These are phyloP conservation scores for Beauveria caledonica DNA, from an alignment of 2,329 filamentous ascomycete genomes.

Conservation along the genomic window DNA sequence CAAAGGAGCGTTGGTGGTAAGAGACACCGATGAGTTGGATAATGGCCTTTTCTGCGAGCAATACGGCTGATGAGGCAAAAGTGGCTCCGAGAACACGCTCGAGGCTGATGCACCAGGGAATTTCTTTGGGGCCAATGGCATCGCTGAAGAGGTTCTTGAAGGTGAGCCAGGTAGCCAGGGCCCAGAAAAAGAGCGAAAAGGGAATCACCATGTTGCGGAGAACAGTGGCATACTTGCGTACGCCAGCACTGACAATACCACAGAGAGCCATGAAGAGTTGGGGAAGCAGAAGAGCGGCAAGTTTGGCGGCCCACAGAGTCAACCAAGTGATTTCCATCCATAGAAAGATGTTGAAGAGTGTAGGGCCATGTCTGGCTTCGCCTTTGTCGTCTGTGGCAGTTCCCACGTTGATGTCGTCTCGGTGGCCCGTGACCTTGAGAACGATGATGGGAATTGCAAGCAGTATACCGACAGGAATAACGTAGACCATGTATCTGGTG, in stretches of 20 bases:
- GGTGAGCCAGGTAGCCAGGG: conserved; percentile 52
- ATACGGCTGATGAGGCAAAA: conserved; percentile 60
- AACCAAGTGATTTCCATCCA: conserved; percentile 65
- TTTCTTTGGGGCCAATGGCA: conserved; percentile 19
- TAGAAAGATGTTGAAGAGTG: conserved; percentile 54
- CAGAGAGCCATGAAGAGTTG: conserved; percentile 59
- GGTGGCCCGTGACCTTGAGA: conserved; percentile 36
- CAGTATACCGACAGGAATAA: conserved; percentile 53
- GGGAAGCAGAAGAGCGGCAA: conserved; percentile 53
- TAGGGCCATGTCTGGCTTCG: conserved; percentile 29
- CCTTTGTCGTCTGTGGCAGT: conserved; percentile 16
- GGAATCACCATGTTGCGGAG: conserved; percentile 57
- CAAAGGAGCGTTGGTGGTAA: conserved; percentile 79
- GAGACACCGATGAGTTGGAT: conserved; percentile 79
- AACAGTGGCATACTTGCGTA: conserved; percentile 61
- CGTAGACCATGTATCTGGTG: conserved; percentile 60
- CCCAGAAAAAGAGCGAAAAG: conserved; percentile 62
- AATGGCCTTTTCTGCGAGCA: conserved; percentile 68
- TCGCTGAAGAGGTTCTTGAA: conserved; percentile 47
- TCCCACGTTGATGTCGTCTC: conserved; percentile 30
- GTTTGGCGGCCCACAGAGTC: conserved; percentile 58
- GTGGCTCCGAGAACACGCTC: conserved; percentile 58
- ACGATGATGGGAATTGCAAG: conserved; percentile 56
- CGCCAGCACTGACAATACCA: conserved; percentile 61
- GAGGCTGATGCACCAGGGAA: conserved; percentile 50